phyloP scores from a whole-genome alignment of 495 filamentous ascomycete genomes.

The Barbatosphaeria neglecta region DNA sequence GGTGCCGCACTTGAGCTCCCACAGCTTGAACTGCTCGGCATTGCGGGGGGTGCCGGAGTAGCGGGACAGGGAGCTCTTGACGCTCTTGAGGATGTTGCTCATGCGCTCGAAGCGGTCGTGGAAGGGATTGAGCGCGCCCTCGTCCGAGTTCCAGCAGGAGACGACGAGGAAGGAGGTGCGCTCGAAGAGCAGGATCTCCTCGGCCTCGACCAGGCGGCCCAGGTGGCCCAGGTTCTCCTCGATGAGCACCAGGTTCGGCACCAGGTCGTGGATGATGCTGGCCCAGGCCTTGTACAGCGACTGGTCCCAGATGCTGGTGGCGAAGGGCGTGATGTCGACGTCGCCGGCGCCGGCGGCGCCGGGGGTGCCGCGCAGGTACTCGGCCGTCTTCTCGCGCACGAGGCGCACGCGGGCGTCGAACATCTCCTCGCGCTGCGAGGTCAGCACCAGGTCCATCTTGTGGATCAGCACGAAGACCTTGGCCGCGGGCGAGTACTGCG shows the following conservation, averaged over 20 bases:
- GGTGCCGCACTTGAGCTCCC: slow-evolving; percentile 41
- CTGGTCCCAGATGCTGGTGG: slow-evolving; percentile 97
- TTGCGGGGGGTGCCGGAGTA: slow-evolving; percentile 42
- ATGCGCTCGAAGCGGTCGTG: slow-evolving; percentile 90
- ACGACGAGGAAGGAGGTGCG: slow-evolving; percentile 92
- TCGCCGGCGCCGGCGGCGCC: slow-evolving; percentile 5
- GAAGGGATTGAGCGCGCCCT: slow-evolving; percentile 70
- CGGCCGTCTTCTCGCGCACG: slow-evolving; percentile 62
- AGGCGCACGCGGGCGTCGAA: slow-evolving; percentile 67
- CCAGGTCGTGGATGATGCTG: slow-evolving; percentile 87
- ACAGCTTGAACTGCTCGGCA: slow-evolving; percentile 43
- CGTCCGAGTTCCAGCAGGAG: slow-evolving; percentile 62
- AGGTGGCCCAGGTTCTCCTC: slow-evolving; percentile 70
- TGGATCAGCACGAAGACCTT: slow-evolving; percentile 88
- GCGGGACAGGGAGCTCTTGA: slow-evolving; percentile 62
- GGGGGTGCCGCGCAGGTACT: slow-evolving; percentile 39
- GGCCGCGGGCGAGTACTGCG: slow-evolving; percentile 72
- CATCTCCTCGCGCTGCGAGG: slow-evolving; percentile 60
- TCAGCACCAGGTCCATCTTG: slow-evolving; percentile 96
- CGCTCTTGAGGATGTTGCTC: slow-evolving; percentile 91
- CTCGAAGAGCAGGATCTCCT: slow-evolving; percentile 93
- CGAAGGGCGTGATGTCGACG: slow-evolving; percentile 60
- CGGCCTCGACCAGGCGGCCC: slow-evolving; percentile 72
- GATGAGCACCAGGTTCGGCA: slow-evolving; percentile 84
- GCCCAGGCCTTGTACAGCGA: slow-evolving; percentile 98